Evolutionary conservation across 2,329 filamentous ascomycete genomes (phyloP), one percentile per base, ranked within the genome.

Genomic region (Alternaria atra): DNA sequence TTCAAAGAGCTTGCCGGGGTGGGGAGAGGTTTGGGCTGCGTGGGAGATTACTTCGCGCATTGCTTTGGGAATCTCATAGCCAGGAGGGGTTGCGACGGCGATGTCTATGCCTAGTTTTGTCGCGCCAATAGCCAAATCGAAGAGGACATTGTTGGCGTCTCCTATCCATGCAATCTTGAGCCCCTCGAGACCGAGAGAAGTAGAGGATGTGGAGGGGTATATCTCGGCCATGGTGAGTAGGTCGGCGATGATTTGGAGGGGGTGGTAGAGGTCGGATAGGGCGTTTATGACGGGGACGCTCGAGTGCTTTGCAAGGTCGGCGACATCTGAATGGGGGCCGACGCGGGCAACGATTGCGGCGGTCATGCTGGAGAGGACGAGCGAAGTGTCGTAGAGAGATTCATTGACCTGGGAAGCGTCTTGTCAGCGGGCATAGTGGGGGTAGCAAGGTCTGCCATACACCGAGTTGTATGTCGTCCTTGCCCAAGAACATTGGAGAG

Each of bases 61-160:
- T 46, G 81, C 71, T 2, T 85, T 77, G 1, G 94, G 93, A 64
- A 98, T 97, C 52, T 88, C 87, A 76, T 97, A 98, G 48, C 91
- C 93, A 62, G 85, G 82, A 20, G 95, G 95, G 0, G 94, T 94
- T 12, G 95, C 95, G 37, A 98, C 93, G 2, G 92, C 84, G 64
- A 99, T 86, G 71, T 97, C 86, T 27, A 97, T 88, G 46, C 95
- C 95, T 70, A 94, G 86, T 82, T 97, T 98, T 70, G 91, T 83
- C 58, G 91, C 93, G 40, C 87, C 94, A 68, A 95, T 94, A 50
- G 94, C 93, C 55, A 98, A 85, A 76, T 99, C 94, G 75, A 94
- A 97, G 25, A 98, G 87, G 29, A 99, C 94, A 71, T 99, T 99
- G 83, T 98, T 99, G 10, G 93, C 93, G 77, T 99, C 94, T 54